Base-by-base conservation (phyloP, 2,329 filamentous ascomycete genomes). In the Dactylellina haptotyla region DNA sequence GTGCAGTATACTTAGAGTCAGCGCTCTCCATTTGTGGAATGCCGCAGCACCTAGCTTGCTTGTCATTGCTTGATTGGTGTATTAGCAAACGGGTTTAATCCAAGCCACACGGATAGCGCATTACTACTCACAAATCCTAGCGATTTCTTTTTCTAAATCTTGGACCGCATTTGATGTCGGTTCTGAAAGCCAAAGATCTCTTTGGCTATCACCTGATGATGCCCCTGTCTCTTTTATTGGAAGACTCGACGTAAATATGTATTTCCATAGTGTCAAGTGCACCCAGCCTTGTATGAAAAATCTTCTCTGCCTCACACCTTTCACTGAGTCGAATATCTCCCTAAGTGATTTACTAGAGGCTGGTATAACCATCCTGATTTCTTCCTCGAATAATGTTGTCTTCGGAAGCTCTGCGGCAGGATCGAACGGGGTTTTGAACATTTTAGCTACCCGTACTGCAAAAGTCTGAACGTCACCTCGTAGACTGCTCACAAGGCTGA, bases 21-120 rank as follows among this genome's bases (percentile, higher is more conserved):
- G 9, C 20, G 37, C 30, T 32, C 56, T 37, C 56, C 56, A 59
- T 37, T 46, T 59, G 25, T 59, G 56, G 25, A 59, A 59, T 18
- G 39, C 39, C 1, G 51, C 51, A 1, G 32, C 9, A 9, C 20
- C 30, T 26, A 57, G 16, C 2, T 25, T 9, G 16, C 16, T 41
- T 12, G 30, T 26, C n/a, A 12, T 18, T 26, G 34, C 51, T 57
- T 25, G 25, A 8, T 25, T 57, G 14, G 8, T 51, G 23, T 2
- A 20, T 25, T 32, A 30, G 20, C 23, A 16, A 30, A 34, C 6
- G 6, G 6, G 14, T 34, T 14, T 14, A 14, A 34, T 14, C 32
- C 32, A 6, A 14, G 14, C 6, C 14, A 34, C 14, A 6, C 14
- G 6, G 6, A 34, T 34, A 6, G 14, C 14, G 32, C n/a, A n/a